A percentile compares a stretch with the other conserved stretches of the same genome.
These are phyloP conservation scores for Trichoderma citrinoviride DNA, from an alignment of 2,329 filamentous ascomycete genomes.

Conservation along the genomic window DNA sequence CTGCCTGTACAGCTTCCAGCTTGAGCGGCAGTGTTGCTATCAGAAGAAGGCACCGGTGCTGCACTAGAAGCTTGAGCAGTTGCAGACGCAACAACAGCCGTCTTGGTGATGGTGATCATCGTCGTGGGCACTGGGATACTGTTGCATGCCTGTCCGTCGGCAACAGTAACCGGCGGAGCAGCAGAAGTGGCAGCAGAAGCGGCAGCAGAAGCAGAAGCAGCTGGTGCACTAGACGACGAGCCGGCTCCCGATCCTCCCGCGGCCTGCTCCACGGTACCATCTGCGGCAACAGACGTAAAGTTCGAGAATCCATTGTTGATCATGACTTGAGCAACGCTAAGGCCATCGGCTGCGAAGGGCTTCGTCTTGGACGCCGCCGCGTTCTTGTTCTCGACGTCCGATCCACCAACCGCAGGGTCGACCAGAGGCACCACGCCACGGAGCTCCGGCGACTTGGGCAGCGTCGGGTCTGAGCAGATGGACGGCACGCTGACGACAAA, in stretches of 20 bases:
- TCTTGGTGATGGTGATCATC: slow-evolving; percentile 3
- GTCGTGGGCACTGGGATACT: neutral
- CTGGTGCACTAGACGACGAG: neutral
- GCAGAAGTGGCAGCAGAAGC: neutral
- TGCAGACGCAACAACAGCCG: neutral
- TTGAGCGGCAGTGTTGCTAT: neutral
- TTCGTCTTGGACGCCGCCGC: neutral
- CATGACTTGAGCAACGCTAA: slow-evolving; percentile 13
- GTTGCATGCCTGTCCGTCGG: neutral
- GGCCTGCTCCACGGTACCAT: neutral
- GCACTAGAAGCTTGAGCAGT: neutral
- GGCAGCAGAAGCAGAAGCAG: neutral
- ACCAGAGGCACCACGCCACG: slow-evolving; percentile 7
- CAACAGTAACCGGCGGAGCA: neutral
- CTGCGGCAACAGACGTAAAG: neutral
- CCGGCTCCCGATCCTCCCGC: neutral
- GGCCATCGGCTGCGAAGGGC: neutral
- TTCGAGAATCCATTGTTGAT: slow-evolving; percentile 9
- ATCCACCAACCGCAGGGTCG: slow-evolving; percentile 8
- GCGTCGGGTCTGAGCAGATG: slow-evolving; percentile 1
- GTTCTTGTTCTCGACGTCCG: slow-evolving; percentile 13
- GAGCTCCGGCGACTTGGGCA: slow-evolving; percentile 8
- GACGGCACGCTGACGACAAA: slow-evolving; percentile 13
- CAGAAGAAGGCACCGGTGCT: neutral
- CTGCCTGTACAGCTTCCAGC: slow-evolving; percentile 2